Percentiles rank a stretch among this genome's conserved stretches.
These are phyloP conservation scores for Phytophthora litchii DNA, from an alignment of 352 stramenopile species.

Conservation along the genomic window DNA sequence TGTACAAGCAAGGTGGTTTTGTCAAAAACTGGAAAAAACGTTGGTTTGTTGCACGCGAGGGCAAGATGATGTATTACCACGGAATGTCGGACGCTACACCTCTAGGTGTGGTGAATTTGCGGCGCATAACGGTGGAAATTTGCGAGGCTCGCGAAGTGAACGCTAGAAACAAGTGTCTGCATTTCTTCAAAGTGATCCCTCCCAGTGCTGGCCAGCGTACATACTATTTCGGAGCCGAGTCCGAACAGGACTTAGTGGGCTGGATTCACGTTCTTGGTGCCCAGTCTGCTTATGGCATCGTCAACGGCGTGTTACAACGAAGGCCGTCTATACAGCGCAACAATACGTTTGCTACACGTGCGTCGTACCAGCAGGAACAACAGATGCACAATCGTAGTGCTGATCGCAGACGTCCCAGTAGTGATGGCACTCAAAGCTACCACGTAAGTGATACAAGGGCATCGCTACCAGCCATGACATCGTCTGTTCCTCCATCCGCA, in stretches of 20 bases:
- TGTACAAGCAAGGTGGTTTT: conserved; percentile 82
- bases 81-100: conserved; percentile 68
- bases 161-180: conserved; percentile 56
- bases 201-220: conserved; percentile 58
- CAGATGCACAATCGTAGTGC: conserved; percentile 6
- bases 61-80: conserved; percentile 82
- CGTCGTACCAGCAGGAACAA: conserved; percentile 34
- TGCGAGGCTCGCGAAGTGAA: conserved; percentile 66
- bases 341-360: conserved; percentile 35
- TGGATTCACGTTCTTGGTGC: conserved; percentile 70
- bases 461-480: conserved; percentile 26
- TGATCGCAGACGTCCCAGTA: conserved; percentile 24
- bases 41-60: conserved; percentile 83
- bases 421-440: conserved; percentile 15
- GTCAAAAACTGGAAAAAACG: conserved; percentile 88
- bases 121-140: conserved; percentile 58
- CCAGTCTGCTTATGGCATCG: conserved; percentile 53
- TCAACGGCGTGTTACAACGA: conserved; percentile 21
- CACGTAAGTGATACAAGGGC: conserved; percentile 25
- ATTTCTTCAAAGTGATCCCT: conserved; percentile 79
- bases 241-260: conserved; percentile 65
- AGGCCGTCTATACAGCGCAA: conserved; percentile 25
- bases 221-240: conserved; percentile 78
- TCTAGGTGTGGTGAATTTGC: conserved; percentile 70
- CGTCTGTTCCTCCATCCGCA: conserved; percentile 17